Evolutionary conservation across 2,329 filamentous ascomycete species (phyloP), one percentile per base, ranked within the genome.

Genomic region (Calonectria crousiana): DNA sequence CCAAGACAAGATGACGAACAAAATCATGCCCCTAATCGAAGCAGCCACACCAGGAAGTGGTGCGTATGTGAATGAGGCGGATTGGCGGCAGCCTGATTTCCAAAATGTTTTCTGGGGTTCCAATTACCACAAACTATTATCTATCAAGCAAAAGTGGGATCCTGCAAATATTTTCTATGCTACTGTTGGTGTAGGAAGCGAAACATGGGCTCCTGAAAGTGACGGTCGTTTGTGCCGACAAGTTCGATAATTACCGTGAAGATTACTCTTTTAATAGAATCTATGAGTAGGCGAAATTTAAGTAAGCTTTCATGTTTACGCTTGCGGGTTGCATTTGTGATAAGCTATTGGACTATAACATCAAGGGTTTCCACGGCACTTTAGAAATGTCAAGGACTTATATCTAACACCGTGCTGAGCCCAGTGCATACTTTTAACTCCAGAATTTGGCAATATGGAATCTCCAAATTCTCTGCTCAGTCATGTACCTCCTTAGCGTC

Each of bases 131-230:
- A 56, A 20, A 4, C 34, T 68, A 3, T 18, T 56, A 13, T 26
- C 51, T 9, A 58, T 58, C 66, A 68, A 68, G 36, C 23, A 68
- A 4, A 68, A 56, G 26, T 68, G 51, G 49, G 66, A 68, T 56
- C 34, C 49, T 13, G 11, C 14, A 16, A 20, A 34, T 26, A 6
- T 68, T 8, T 68, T 68, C 36, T 68, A 68, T 18, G 34, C 49
- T 16, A 41, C 34, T 4, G 36, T 44, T 18, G 49, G 49, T 20
- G 51, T 68, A n/a, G 66, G 66, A 1, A 56, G 49, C 23, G 66
- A 68, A 23, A 14, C 18, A 16, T 68, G 66, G 66, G 14, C 16
- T 16, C 36, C 44, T 23, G 34, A 23, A 26, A 4, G 20, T 5
- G 36, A 68, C 56, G 66, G 66, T 8, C n/a, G 36, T 4, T 20